Conservation (phyloP, 495 filamentous ascomycete species). For the Tuber microsphaerosporum region DNA sequence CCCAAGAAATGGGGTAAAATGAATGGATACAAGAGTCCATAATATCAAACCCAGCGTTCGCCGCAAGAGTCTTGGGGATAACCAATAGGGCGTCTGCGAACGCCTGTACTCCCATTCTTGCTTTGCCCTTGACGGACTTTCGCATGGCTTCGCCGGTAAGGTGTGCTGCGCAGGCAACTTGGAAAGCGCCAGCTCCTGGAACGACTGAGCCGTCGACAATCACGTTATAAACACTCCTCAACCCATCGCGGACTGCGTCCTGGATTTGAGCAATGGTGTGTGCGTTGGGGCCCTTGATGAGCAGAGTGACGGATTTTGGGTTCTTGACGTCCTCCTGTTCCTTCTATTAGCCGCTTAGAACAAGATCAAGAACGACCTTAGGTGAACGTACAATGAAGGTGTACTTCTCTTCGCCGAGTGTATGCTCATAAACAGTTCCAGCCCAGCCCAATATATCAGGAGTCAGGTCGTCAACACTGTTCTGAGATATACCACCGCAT, state of each 20-base stretch:
- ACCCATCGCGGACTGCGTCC: conserved; percentile 92
- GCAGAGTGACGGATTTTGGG: conserved; percentile 93
- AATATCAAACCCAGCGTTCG: conserved; percentile 92
- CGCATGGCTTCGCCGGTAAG: conserved; percentile 72
- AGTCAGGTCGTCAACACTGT: conserved; percentile 87
- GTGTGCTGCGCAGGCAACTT: conserved; percentile 87
- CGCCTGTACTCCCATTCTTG: conserved; percentile 86
- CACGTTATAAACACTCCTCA: conserved; percentile 95
- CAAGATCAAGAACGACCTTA: background rate
- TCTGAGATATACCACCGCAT: conserved; percentile 83
- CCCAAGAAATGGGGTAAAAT: background rate
- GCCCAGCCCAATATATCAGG: conserved; percentile 93
- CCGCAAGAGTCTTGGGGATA: conserved; percentile 94
- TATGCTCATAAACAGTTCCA: conserved; percentile 92
- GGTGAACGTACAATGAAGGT: conserved; percentile 63
- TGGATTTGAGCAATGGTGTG: conserved; percentile 95
- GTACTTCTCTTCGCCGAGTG: conserved; percentile 96
- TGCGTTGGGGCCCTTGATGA: conserved; percentile 95
- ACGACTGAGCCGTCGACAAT: conserved; percentile 94
- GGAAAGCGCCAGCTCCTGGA: conserved; percentile 91
- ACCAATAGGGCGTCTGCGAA: conserved; percentile 90
- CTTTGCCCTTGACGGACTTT: conserved; percentile 91
- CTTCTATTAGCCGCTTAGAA: conserved; percentile 26
- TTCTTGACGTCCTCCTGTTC: conserved; percentile 86
- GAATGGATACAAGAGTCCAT: conserved; percentile 72